phyloP scores from a whole-genome alignment of 495 filamentous ascomycete species.

The Bombardia bombarda region DNA sequence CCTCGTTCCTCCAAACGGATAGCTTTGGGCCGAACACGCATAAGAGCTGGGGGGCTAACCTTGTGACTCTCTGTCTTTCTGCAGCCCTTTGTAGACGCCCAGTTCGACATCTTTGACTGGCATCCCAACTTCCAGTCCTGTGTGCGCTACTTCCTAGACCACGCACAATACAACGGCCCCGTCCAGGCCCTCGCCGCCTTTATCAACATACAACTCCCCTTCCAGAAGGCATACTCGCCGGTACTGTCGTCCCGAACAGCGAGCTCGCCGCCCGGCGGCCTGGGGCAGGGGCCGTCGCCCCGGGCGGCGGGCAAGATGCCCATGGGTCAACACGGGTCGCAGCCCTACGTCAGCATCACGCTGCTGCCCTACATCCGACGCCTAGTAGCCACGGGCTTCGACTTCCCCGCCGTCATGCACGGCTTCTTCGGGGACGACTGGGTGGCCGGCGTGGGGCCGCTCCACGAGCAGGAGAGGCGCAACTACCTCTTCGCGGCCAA shows the following conservation, averaged over 20 bases:
- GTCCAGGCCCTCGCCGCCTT: conserved; percentile 88
- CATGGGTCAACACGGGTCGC: background rate
- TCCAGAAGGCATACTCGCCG: conserved; percentile 43
- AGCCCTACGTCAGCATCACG: conserved; percentile 38
- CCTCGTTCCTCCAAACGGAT: background rate
- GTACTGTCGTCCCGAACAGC: conserved; percentile 24
- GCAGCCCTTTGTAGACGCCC: conserved; percentile 29
- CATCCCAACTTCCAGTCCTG: conserved; percentile 88
- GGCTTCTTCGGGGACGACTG: conserved; percentile 96
- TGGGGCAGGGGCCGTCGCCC: background rate
- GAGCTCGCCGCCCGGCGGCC: conserved; percentile 13
- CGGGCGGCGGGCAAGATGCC: background rate
- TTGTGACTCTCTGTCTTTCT: background rate
- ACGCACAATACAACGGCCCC: conserved; percentile 74
- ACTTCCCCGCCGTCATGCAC: conserved; percentile 74
- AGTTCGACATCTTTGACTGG: conserved; percentile 88
- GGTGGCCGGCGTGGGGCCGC: conserved; percentile 62
- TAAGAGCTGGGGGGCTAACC: background rate
- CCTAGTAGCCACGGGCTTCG: conserved; percentile 85
- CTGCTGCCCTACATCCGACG: conserved; percentile 86
- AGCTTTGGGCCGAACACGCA: too few relatives aligned
- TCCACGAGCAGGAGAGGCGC: conserved; percentile 83
- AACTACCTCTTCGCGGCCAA: conserved; percentile 96
- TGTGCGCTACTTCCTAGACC: conserved; percentile 86
- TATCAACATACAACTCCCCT: conserved; percentile 75